Percentiles rank a stretch among this genome's conserved stretches.
These are phyloP conservation scores for Fusarium gaditjirri DNA, from an alignment of 2,329 filamentous ascomycete species.

Conservation along the genomic window DNA sequence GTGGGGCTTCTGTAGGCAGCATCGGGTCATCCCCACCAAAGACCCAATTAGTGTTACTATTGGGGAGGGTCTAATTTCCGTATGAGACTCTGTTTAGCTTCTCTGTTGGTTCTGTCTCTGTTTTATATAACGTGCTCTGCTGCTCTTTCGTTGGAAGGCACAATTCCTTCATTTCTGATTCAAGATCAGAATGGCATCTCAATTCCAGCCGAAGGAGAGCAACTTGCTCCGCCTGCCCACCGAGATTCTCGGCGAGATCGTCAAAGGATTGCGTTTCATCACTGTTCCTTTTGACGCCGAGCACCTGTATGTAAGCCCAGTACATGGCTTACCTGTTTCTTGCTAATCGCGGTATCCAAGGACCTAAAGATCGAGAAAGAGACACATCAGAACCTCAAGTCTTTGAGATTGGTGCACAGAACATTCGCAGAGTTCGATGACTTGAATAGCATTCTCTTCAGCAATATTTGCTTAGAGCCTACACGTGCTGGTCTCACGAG, in stretches of 20 bases:
- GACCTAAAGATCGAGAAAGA: background rate
- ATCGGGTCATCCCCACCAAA: background rate
- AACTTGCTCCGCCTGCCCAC: background rate
- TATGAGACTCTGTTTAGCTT: background rate
- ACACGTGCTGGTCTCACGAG: background rate
- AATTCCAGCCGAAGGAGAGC: background rate
- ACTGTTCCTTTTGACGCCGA: too few species aligned
- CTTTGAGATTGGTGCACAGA: background rate
- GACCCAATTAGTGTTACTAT: background rate
- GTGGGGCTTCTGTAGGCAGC: background rate
- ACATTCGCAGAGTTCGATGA: background rate
- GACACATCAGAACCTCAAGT: background rate
- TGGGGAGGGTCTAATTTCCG: background rate
- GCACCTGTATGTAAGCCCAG: background rate
- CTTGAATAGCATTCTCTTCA: background rate
- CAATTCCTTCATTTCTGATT: too few species aligned
- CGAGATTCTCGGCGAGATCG: background rate
- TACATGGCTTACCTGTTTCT: background rate
- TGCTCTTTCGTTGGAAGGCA: background rate
- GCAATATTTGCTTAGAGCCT: background rate
- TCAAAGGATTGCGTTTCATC: background rate
- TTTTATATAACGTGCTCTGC: fast-evolving
- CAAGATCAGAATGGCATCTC: background rate
- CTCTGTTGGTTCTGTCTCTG: background rate
- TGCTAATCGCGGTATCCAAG: background rate